Percentiles rank a stretch among this genome's conserved stretches.
Evolutionary conservation across 495 filamentous ascomycete genomes (phyloP).

Genomic region (Tuber calosporum): DNA sequence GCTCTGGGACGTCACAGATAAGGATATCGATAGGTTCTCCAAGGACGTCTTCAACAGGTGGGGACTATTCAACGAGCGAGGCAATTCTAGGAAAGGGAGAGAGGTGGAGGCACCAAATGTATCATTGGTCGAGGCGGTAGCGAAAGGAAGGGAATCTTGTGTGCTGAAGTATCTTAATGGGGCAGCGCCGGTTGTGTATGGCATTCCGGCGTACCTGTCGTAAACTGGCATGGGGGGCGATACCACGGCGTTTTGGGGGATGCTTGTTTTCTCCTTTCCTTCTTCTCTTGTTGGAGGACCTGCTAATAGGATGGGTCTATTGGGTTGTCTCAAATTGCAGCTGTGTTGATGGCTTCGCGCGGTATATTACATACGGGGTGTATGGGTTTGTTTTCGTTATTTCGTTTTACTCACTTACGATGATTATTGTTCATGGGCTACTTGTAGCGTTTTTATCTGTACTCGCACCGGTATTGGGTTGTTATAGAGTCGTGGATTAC

Average conservation of each 20-base stretch:
- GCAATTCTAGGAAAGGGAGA: conserved; percentile 30
- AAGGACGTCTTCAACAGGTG: conserved; percentile 68
- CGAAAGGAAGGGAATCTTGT: conserved; percentile 63
- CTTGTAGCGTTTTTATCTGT: not conserved
- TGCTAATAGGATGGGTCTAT: not conserved
- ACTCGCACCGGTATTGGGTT: not conserved
- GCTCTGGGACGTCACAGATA: conserved; percentile 96
- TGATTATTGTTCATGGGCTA: not conserved
- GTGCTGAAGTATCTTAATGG: conserved; percentile 84
- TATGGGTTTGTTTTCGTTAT: not conserved
- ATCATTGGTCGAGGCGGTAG: conserved; percentile 69
- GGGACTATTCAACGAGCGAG: conserved; percentile 57
- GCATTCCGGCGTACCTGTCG: conserved; percentile 68
- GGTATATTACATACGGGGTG: not conserved
- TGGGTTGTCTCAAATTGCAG: not conserved
- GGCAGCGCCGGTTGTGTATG: conserved; percentile 87
- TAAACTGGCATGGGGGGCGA: conserved; percentile 1
- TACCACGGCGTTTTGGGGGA: conserved; percentile 15
- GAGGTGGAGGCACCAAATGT: conserved; percentile 12
- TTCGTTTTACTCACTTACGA: not conserved
- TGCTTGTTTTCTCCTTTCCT: conserved; percentile 12
- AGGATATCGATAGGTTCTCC: conserved; percentile 89
- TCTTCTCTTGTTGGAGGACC: not conserved
- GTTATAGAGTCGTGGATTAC: not conserved
- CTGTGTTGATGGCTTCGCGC: not conserved